These are phyloP conservation scores for Halophytophthora batemanensis DNA, from an alignment of 352 stramenopile species.

Conservation along the genomic window DNA sequence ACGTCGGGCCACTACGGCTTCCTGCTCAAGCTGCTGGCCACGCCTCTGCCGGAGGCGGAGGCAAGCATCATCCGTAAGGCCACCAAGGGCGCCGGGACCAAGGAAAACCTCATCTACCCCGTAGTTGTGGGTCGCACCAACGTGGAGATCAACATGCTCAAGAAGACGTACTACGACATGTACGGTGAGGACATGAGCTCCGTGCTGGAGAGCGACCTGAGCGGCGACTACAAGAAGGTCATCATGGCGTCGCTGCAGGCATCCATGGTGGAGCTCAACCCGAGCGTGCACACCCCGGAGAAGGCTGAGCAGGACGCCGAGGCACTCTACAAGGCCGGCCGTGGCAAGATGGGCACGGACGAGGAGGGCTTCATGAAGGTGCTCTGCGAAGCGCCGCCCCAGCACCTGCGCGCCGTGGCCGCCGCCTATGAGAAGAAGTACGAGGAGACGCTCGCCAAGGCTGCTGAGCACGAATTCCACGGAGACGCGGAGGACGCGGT, in stretches of 20 bases:
- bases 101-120: constrained; percentile 67
- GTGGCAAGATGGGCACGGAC: constrained; percentile 69
- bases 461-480: constrained; percentile 64
- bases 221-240: constrained; percentile 72
- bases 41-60: constrained; percentile 61
- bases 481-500: constrained; percentile 57
- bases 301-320: constrained; percentile 66
- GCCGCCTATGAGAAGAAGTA: constrained; percentile 69
- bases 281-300: constrained; percentile 49
- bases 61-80: constrained; percentile 57
- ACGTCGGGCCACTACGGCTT: constrained; percentile 62
- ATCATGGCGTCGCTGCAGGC: constrained; percentile 67
- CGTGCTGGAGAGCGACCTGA: constrained; percentile 58
- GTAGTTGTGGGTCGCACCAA: constrained; percentile 62
- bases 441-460: constrained; percentile 57
- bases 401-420: constrained; percentile 63
- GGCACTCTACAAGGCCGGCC: constrained; percentile 65
- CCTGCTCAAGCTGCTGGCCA: constrained; percentile 53
- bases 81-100: constrained; percentile 64
- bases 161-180: constrained; percentile 75
- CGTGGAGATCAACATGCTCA: constrained; percentile 75
- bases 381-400: constrained; percentile 41
- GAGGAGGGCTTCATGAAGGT: constrained; percentile 64
- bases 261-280: constrained; percentile 45
- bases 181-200: constrained; percentile 63